Evolutionary conservation across 495 filamentous ascomycete species (phyloP).

Genomic region (Xanthoparmelia taractica): DNA sequence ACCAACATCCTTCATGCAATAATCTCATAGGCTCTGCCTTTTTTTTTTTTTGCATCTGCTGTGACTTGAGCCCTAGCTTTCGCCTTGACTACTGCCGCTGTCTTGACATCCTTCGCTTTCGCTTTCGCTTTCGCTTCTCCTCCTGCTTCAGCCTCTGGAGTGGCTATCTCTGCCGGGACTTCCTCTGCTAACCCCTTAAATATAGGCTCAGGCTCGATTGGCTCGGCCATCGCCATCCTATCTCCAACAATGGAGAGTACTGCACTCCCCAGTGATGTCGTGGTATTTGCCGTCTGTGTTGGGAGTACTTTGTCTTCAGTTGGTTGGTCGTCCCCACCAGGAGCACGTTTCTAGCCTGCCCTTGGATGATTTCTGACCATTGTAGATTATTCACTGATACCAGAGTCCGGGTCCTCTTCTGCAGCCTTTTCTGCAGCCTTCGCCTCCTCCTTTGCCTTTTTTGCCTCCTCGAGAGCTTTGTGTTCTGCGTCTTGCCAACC

Average conservation of each 20-base stretch:
- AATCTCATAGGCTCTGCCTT: neutral
- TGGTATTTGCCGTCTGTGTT: neutral
- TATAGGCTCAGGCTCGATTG: neutral
- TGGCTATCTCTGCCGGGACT: neutral
- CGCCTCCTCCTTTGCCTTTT: constrained; percentile 7
- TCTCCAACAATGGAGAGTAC: neutral
- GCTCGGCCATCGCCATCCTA: neutral
- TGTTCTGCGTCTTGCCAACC: neutral
- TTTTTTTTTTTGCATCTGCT: neutral
- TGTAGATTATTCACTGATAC: neutral
- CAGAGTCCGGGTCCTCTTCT: neutral
- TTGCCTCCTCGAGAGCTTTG: constrained; percentile 11
- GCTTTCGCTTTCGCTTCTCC: neutral
- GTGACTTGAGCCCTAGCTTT: neutral
- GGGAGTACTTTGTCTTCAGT: neutral
- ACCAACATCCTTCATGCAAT: neutral
- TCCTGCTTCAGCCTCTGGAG: neutral
- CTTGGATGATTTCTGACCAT: neutral
- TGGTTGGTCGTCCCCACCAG: neutral
- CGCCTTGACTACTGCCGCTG: neutral
- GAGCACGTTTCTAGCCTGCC: neutral
- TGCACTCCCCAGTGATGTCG: neutral
- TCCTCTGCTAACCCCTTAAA: neutral
- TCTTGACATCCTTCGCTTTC: neutral
- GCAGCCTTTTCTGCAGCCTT: neutral